Conservation (phyloP, 2,329 filamentous ascomycete species). For the Calonectria naviculata region DNA sequence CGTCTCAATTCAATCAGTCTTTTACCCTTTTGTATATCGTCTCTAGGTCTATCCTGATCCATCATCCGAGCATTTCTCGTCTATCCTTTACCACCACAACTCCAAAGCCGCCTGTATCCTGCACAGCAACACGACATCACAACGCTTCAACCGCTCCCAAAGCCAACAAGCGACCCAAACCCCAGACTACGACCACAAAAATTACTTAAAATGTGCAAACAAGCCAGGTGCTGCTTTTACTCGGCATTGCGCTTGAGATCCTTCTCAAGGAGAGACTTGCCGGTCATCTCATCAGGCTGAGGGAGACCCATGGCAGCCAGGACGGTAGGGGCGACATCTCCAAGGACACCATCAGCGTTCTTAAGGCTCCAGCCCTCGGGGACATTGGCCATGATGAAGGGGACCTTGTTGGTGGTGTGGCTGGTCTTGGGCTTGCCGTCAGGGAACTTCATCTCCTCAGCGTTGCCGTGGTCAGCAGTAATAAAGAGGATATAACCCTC, state of each 20-base stretch:
- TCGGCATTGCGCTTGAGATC: conserved; percentile 55
- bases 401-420: conserved; percentile 97
- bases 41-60: conserved; percentile 18
- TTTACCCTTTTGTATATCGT: conserved; percentile 16
- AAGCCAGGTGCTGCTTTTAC: conserved; percentile 26
- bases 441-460: conserved; percentile 98
- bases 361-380: conserved; percentile 89
- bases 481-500: conserved; percentile 94
- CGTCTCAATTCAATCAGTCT: conserved; percentile 13
- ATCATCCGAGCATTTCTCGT: conserved; percentile 31
- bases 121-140: conserved; percentile 15
- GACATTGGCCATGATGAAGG: conserved; percentile 97
- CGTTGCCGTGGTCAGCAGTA: conserved; percentile 96
- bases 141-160: conserved; percentile 15
- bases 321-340: conserved; percentile 96
- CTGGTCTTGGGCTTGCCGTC: conserved; percentile 98
- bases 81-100: conserved; percentile 29
- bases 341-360: conserved; percentile 88
- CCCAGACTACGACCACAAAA: conserved; percentile 8
- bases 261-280: conserved; percentile 85
- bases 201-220: background rate
- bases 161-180: conserved; percentile 25
- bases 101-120: conserved; percentile 30
- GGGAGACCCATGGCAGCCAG: conserved; percentile 91
- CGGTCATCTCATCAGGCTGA: conserved; percentile 93